These are phyloP conservation scores for Geranomyces michiganensis DNA, from an alignment of 192 early-diverging fungal species.

Conservation along the genomic window DNA sequence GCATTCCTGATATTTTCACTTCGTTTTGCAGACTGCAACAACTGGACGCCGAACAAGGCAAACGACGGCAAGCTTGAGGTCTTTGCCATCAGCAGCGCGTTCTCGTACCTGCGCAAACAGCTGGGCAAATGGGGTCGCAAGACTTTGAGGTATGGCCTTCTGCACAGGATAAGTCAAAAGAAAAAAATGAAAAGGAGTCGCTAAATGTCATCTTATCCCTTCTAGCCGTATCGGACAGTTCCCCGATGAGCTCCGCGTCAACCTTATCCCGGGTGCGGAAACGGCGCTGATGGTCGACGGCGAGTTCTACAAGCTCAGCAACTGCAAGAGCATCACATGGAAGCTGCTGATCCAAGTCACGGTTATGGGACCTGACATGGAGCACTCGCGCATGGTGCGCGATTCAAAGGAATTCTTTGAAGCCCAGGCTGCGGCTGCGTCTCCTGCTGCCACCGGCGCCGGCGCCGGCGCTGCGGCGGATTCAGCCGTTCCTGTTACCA, in stretches of 20 bases:
- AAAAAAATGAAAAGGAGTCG: no score
- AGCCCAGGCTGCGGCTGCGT: background rate
- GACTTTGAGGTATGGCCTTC: constrained; percentile 8
- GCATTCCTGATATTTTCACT: background rate
- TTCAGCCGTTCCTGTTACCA: background rate
- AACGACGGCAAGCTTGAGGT: constrained; percentile 69
- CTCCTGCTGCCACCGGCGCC: background rate
- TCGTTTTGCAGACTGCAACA: constrained; percentile 37
- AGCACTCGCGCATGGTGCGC: constrained; percentile 4
- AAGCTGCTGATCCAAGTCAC: constrained; percentile 16
- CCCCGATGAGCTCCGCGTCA: constrained; percentile 51
- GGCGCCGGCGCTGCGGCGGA: background rate
- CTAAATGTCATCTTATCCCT: constrained; percentile 27
- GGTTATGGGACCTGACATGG: constrained; percentile 12
- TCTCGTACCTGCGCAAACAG: constrained; percentile 64
- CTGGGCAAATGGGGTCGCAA: constrained; percentile 27
- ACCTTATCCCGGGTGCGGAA: constrained; percentile 53
- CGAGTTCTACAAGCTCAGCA: constrained; percentile 68
- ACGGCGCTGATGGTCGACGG: constrained; percentile 73
- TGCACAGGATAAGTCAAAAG: no score
- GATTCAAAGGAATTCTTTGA: constrained; percentile 4
- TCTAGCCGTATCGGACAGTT: constrained; percentile 66
- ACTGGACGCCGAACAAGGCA: constrained; percentile 67
- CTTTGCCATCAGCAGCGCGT: constrained; percentile 58
- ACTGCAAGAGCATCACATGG: constrained; percentile 15